Evolutionary conservation across 768 basidiomycete genomes (phyloP), one percentile per base, ranked within the genome.

Genomic region (Mycena olivaceomarginata): DNA sequence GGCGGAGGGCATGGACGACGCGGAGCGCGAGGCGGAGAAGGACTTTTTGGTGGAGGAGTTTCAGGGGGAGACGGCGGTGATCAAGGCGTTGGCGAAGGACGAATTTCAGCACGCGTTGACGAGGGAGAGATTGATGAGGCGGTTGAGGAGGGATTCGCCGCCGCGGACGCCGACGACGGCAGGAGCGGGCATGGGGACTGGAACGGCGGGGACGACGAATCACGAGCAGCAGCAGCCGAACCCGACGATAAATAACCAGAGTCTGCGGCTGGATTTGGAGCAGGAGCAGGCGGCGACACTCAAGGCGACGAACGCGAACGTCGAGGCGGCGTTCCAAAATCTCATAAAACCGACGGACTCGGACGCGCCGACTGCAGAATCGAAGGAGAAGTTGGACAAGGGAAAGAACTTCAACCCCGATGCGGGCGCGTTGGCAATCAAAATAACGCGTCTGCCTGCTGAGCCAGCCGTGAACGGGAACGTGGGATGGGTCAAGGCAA

Each of bases 251-350:
- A 72, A 69, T 43, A 63, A 74, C 48, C 65, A 77, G 40, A 72
- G 75, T 59, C 70, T 76, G 11, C 76, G 70, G 13, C 48, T 79
- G 20, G 72, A 79, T 31, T n/a, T 79, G 63, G 78, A 79, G 18
- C 78, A 77, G 16, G 75, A 79, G 16, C 75, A 79, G 43, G 78
- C 74, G 5, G 75, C 74, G 40, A 74, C 78, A 20, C 71, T 78
- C 13, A 67, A 72, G 25, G 73, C 73, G 57, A 48, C 77, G 57
- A 66, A 70, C 72, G 67, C 64, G 67, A 51, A 74, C 41, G 76
- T 64, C 73, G 68, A 72, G 41, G 74, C 70, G 1, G 66, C 71
- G 7, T 79, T 79, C 31, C 78, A 72, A 20, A 74, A 41, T n/a
- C 78, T 79, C 67, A 70, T 79, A 37, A 59, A 79, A 37, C 67